phyloP scores from a whole-genome alignment of 116 monocot species.

The Posidonia oceanica region DNA sequence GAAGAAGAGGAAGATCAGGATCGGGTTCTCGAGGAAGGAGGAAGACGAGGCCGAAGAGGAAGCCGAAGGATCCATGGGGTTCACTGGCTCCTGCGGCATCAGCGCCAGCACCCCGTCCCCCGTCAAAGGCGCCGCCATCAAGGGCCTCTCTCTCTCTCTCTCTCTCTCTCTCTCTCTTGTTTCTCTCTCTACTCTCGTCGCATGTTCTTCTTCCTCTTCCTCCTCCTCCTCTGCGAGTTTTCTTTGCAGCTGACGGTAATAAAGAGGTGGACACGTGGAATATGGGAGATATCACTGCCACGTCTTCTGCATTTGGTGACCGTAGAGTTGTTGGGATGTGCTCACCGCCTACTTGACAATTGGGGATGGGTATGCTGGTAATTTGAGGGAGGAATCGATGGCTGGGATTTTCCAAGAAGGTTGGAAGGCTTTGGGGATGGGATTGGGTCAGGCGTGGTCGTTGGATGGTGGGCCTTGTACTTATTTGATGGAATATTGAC shows the following conservation, averaged over 20 bases:
- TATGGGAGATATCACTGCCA: neutral
- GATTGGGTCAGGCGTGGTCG: too few species aligned
- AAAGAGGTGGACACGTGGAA: neutral
- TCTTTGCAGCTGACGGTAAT: neutral
- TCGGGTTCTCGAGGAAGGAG: constrained; percentile 43
- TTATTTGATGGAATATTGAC: too few species aligned
- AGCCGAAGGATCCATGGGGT: constrained; percentile 32
- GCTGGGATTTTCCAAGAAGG: neutral
- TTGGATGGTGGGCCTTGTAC: too few species aligned
- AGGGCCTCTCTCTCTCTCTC: neutral
- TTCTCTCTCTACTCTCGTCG: neutral
- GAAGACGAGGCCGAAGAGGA: constrained; percentile 8
- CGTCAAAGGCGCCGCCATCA: constrained; percentile 66
- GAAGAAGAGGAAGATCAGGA: constrained; percentile 77
- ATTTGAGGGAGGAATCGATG: neutral
- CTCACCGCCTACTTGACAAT: neutral
- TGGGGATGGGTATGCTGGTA: neutral
- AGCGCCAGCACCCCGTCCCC: constrained; percentile 61
- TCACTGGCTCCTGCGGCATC: constrained; percentile 36
- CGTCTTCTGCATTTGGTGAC: neutral
- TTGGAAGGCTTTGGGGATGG: neutral
- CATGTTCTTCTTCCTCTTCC: neutral
- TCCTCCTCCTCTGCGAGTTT: neutral
- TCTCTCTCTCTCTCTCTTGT: neutral
- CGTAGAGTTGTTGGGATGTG: neutral